These are phyloP conservation scores for Venustampulla echinocandica DNA, from an alignment of 495 filamentous ascomycete genomes.

Conservation along the genomic window DNA sequence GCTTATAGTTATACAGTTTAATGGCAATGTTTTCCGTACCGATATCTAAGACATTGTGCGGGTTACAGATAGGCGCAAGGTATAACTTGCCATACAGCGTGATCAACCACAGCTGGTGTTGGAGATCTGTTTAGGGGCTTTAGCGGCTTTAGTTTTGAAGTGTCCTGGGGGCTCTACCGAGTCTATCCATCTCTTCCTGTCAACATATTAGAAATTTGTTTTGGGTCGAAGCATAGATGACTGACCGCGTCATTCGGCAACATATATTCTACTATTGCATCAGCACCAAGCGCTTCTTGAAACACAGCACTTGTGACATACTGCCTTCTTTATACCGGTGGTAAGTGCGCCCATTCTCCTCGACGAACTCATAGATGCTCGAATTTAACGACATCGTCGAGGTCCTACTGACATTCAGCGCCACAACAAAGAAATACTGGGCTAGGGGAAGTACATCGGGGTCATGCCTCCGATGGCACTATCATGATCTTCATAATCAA, in stretches of 20 bases:
- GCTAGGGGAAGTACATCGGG: background rate
- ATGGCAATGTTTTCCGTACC: background rate
- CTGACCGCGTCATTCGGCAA: slow-evolving; percentile 31
- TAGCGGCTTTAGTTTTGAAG: background rate
- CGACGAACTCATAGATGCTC: slow-evolving; percentile 24
- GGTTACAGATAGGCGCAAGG: slow-evolving; percentile 32
- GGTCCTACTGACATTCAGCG: background rate
- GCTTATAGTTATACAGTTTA: background rate
- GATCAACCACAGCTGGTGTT: slow-evolving; percentile 36
- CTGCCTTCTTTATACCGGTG: slow-evolving; percentile 30
- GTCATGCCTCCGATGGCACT: slow-evolving; percentile 6
- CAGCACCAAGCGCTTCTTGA: background rate
- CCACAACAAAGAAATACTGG: too few species aligned
- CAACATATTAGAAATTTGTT: background rate
- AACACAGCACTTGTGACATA: slow-evolving; percentile 12
- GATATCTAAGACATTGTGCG: slow-evolving; percentile 8
- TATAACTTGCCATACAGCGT: slow-evolving; percentile 34
- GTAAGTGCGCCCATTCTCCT: slow-evolving; percentile 27
- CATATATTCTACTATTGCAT: slow-evolving; percentile 25
- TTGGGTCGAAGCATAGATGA: background rate
- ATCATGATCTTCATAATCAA: slow-evolving; percentile 5
- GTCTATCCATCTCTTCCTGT: slow-evolving; percentile 10
- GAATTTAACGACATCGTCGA: background rate
- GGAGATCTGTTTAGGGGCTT: slow-evolving; percentile 31
- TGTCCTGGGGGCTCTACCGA: background rate